Base-by-base conservation (phyloP, 495 filamentous ascomycete genomes). In the Penicillium canescens region DNA sequence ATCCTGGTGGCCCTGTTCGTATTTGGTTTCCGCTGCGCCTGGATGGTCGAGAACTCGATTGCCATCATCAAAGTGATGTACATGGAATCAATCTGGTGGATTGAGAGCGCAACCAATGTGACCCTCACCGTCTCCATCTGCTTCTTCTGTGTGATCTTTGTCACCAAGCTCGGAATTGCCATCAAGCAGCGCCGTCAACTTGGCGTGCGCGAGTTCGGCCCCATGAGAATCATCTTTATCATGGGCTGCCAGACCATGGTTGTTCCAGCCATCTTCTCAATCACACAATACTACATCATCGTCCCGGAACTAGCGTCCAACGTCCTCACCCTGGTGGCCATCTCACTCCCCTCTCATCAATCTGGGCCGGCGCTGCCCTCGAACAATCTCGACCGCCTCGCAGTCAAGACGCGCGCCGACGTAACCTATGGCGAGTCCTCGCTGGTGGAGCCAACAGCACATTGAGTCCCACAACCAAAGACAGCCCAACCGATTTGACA, bases 311-410 rank as follows among this genome's bases (percentile, higher is more conserved):
- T 89, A 34, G 66, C 70, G 51, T 80, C 87, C 36, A 76, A 88
- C 40, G 76, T 83, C 13, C 66, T 86, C 3, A 90, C 88, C 9
- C 73, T 87, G 3, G 86, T 90, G 35, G 78, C 84, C 39, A 76
- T 95, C 52, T 87, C 87, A 39, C 81, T 94, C 3, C 91, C 91
- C 79, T 96, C 3, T 92, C 90, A 16, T 86, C 86, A 5, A 82
- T 96, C 59, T 95, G 82, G 91, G 91, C 82, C 54, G 76, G 75
- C 49, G 77, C 68, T 38, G 72, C 58, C 48, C 74, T 79, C 34
- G 60, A 65, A 23, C 38, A 60, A 11, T 36, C 59, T n/a, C 51
- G 39, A 6, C 47, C 35, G n/a, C 14, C 20, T 8, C 35, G 46
- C 18, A 55, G 56, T 28, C 50, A 37, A 14, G 26, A 41, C 51